These are phyloP conservation scores for Arabidopsis hybrid DNA, from an alignment of 441 rosid species.

Conservation along the genomic window DNA sequence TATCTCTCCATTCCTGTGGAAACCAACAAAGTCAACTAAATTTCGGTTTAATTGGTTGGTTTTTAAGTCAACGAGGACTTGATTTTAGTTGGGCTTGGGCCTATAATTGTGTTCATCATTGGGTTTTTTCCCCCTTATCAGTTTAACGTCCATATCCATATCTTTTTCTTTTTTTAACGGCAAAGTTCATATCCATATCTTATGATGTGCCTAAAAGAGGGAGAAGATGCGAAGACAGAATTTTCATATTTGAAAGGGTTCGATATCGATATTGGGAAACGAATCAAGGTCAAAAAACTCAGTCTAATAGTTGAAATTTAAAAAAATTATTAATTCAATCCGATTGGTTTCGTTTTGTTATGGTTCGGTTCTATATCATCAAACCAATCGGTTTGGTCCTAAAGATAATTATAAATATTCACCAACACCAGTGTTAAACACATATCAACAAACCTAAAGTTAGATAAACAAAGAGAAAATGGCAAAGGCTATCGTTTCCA, in stretches of 20 bases:
- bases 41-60: too few relatives aligned
- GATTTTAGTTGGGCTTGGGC: too few relatives aligned
- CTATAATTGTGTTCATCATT: too few relatives aligned
- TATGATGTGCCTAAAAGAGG: not conserved
- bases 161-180: too few relatives aligned
- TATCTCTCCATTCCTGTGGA: too few relatives aligned
- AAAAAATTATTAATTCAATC: not conserved
- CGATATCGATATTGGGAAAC: not conserved
- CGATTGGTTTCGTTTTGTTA: constrained; percentile 24
- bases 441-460: constrained; percentile 15
- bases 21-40: too few relatives aligned
- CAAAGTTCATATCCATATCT: not conserved
- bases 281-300: not conserved
- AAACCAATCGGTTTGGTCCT: constrained; percentile 21
- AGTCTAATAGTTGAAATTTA: not conserved
- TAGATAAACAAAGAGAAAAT: constrained; percentile 17
- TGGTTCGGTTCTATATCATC: not conserved
- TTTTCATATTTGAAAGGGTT: too few relatives aligned
- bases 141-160: not conserved
- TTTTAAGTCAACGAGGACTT: too few relatives aligned
- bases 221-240: not conserved
- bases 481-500: constrained; percentile 23
- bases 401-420: constrained; percentile 20
- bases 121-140: too few relatives aligned
- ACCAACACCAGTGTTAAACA: not conserved